These are phyloP conservation scores for Hypseocharis bilobata DNA, from an alignment of 441 rosid genomes.

Conservation along the genomic window DNA sequence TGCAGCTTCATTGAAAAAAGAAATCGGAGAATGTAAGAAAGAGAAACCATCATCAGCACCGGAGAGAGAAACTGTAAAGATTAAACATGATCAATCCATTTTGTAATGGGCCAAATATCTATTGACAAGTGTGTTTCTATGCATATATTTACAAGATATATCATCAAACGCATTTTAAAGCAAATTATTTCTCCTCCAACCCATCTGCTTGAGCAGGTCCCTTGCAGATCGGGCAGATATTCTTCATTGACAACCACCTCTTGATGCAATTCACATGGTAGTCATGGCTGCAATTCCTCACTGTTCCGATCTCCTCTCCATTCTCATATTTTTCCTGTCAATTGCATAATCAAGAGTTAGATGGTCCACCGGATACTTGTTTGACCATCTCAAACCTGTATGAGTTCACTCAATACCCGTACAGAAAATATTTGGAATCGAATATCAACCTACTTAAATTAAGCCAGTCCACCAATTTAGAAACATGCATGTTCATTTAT, in stretches of 20 bases:
- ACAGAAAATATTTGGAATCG: too few relatives aligned
- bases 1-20: neutral
- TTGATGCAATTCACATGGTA: slow-evolving; percentile 2
- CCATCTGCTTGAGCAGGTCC: slow-evolving; percentile 3
- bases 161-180: neutral
- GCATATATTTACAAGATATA: neutral
- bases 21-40: neutral
- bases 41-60: neutral
- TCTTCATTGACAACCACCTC: slow-evolving; percentile 10
- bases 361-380: neutral
- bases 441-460: too few relatives aligned
- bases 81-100: neutral
- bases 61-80: neutral
- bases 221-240: slow-evolving; percentile 12
- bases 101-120: neutral
- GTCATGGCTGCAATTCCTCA: slow-evolving; percentile 13
- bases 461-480: too few relatives aligned
- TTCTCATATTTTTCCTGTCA: slow-evolving; percentile 31
- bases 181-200: neutral
- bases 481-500: too few relatives aligned
- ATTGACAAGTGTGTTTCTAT: neutral
- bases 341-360: slow-evolving; percentile 6
- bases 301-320: slow-evolving; percentile 18
- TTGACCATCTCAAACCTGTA: neutral
- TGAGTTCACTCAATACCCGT: too few relatives aligned